Base-by-base conservation (phyloP, 2,329 filamentous ascomycete species). In the Botryotinia convoluta region DNA sequence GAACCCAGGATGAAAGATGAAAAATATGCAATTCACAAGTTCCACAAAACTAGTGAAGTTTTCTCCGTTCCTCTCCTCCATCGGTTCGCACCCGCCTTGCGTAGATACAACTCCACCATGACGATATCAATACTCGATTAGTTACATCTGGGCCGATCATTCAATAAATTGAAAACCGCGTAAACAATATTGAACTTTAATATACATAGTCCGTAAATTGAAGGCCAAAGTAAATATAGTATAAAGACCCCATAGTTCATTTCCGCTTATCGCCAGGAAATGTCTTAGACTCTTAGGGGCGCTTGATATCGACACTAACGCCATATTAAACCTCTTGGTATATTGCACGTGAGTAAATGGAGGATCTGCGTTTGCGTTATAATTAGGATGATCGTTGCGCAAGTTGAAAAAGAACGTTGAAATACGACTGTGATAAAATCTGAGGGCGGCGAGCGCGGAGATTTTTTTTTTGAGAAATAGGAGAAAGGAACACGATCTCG, bases 181-280 rank as follows among this genome's bases (percentile, higher is more conserved):
- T 22, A 67, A n/a, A 67, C 4, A 39, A 37, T 29, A 29, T 63
- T 44, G 61, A 62, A 12, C 26, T 65, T 67, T 51, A n/a, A 37
- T 67, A 37, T 37, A n/a, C 1, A 67, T 54, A 54, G 16, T 62
- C 60, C 60, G 60, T 62, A 42, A 39, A 54, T 68, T 54, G 35
- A 39, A 39, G 37, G 35, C 35, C 18, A 68, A 16, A 35, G 14
- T 67, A 67, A 51, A 51, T 39, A 39, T 67, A 51, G 63, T 6
- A 29, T 54, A 16, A 5, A 20, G 35, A 32, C 32, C 64, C 64
- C 63, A 67, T 67, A 67, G 44, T 67, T 67, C 63, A 67, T 67
- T 51, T 67, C 64, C 64, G 64, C 64, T 68, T 68, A 68, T 68
- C 64, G 64, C 64, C 20, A 68, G 35, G 64, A 29, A 29, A 54